Percentiles rank a stretch among this genome's conserved stretches.
These are phyloP conservation scores for Ophiobolus disseminans DNA, from an alignment of 2,329 filamentous ascomycete genomes.

Conservation along the genomic window DNA sequence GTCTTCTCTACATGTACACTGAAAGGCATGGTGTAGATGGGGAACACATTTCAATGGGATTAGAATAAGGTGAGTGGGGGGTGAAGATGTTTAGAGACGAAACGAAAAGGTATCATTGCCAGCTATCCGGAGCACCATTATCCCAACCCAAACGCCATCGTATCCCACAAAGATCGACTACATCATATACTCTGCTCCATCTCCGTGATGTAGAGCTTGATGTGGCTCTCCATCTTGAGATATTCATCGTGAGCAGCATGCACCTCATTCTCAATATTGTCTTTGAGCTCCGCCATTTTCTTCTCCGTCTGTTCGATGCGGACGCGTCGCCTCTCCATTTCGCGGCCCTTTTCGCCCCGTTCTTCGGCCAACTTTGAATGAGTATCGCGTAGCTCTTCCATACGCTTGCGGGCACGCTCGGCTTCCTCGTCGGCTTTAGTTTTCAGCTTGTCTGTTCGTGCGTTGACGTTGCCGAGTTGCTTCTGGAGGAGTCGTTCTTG, in stretches of 20 bases:
- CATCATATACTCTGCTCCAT: conserved; percentile 80
- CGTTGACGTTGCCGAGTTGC: conserved; percentile 84
- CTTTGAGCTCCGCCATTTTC: conserved; percentile 98
- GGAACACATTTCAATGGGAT: too few species aligned
- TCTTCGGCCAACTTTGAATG: conserved; percentile 86
- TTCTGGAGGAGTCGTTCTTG: conserved; percentile 83
- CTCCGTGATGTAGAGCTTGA: conserved; percentile 96
- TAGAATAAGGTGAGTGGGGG: too few species aligned
- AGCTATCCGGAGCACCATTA: background rate
- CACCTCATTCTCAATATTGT: conserved; percentile 95
- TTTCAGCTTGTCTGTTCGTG: conserved; percentile 83
- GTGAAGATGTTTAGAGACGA: too few species aligned
- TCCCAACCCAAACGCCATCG: background rate
- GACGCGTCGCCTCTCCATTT: conserved; percentile 91
- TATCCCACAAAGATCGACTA: too few species aligned
- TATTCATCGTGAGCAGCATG: conserved; percentile 92
- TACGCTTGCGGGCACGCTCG: conserved; percentile 79
- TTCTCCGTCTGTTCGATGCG: conserved; percentile 98
- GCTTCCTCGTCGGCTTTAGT: conserved; percentile 83
- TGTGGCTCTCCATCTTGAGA: conserved; percentile 95
- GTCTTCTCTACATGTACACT: background rate
- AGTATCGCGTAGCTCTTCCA: conserved; percentile 84
- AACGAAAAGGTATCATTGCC: background rate
- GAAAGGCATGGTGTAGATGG: background rate
- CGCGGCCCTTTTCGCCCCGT: conserved; percentile 82